phyloP scores from a whole-genome alignment of 768 basidiomycete genomes.

The Naganishia antarctica region DNA sequence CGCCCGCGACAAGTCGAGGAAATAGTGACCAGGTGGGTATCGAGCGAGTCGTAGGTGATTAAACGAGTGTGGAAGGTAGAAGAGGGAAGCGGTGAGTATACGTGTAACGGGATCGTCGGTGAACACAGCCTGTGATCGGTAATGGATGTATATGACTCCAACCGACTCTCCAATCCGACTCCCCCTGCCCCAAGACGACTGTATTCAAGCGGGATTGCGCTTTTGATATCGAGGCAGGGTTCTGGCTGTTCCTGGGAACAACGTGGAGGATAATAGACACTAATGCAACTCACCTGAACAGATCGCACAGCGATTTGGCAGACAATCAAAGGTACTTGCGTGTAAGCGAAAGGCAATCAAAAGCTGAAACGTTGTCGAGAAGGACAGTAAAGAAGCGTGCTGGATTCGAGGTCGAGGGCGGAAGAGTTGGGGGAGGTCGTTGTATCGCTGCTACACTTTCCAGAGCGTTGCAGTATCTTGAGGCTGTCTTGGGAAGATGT shows the following conservation, averaged over 20 bases:
- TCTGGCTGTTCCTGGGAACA: not conserved
- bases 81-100: too few relatives aligned
- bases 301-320: conserved; percentile 19
- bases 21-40: too few relatives aligned
- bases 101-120: too few relatives aligned
- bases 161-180: too few relatives aligned
- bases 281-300: conserved; percentile 8
- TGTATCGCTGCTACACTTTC: conserved; percentile 13
- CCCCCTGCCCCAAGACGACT: not conserved
- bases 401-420: conserved; percentile 6
- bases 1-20: too few relatives aligned
- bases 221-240: not conserved
- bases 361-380: conserved; percentile 1
- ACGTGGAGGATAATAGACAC: not conserved
- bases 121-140: too few relatives aligned
- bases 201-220: not conserved
- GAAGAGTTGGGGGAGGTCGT: conserved; percentile 13
- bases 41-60: too few relatives aligned
- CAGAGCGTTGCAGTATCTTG: not conserved
- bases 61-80: too few relatives aligned
- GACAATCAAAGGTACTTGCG: conserved; percentile 1
- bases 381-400: not conserved
- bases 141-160: too few relatives aligned
- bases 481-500: not conserved
- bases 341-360: not conserved